Conservation (phyloP, 768 basidiomycete genomes). For the Lanmaoa rubissima region DNA sequence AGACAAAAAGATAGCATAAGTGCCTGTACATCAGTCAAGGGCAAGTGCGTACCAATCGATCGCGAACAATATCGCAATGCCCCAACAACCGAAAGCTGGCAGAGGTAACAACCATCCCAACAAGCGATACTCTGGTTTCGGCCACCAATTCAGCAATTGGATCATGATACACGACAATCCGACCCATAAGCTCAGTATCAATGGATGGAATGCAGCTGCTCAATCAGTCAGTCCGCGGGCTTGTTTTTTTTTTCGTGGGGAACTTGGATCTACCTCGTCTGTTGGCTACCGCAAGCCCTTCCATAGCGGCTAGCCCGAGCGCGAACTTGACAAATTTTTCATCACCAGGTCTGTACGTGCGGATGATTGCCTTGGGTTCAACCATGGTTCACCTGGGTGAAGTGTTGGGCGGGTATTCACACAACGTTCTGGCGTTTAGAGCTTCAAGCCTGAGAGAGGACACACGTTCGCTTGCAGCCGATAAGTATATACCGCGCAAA, state of each 20-base stretch:
- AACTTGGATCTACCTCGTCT: constrained; percentile 41
- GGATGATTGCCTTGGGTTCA: constrained; percentile 48
- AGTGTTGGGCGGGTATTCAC: neutral
- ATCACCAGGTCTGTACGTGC: constrained; percentile 50
- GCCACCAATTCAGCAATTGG: constrained; percentile 68
- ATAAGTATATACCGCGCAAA: too few species aligned
- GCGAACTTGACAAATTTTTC: constrained; percentile 61
- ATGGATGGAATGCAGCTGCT: constrained; percentile 54
- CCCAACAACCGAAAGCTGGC: constrained; percentile 64
- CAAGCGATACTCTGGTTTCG: constrained; percentile 41
- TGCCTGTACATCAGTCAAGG: neutral
- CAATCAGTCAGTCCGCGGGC: neutral
- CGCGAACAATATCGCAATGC: constrained; percentile 61
- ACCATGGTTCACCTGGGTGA: constrained; percentile 34
- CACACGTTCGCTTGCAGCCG: constrained; percentile 7
- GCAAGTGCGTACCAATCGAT: constrained; percentile 60
- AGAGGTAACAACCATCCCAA: constrained; percentile 56
- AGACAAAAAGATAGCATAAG: neutral
- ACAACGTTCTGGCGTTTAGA: neutral
- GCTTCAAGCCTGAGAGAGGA: neutral
- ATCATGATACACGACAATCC: constrained; percentile 57
- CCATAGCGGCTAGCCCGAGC: constrained; percentile 65
- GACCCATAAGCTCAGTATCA: constrained; percentile 62
- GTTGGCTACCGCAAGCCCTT: constrained; percentile 67
- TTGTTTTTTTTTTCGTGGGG: neutral